Base-by-base conservation (phyloP, 352 stramenopile genomes). In the Phytopythium montanum region DNA sequence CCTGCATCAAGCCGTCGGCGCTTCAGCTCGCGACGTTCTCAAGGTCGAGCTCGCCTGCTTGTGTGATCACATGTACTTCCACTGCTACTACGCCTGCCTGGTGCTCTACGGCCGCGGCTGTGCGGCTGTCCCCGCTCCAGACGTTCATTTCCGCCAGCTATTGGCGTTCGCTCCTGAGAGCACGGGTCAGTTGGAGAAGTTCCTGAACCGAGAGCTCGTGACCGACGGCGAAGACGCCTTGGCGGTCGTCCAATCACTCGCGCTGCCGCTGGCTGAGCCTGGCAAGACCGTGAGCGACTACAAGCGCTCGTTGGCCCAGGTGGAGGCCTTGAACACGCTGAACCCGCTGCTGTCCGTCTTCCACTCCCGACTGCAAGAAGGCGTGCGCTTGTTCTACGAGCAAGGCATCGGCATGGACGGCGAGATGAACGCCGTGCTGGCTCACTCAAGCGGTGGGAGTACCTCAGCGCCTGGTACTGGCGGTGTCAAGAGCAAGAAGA, bases 21-120 rank as follows among this genome's bases (percentile, higher is more conserved):
- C 74, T 36, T 75, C 73, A 21, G 70, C 69, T 18, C 72, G 81
- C n/a, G 77, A 88, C 54, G 69, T 85, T 29, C 57, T 87, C 41
- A 70, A 72, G 13, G 87, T 94, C 28, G 61, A 72, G n/a, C 64
- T 92, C 45, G 76, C 81, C 8, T 90, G 76, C 60, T 57, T 73
- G 10, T 84, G 70, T 25, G 84, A 94, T 45, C 70, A 83, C 34
- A 90, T 94, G 84, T 94, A 92, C 79, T 94, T 92, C 63, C 71
- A 81, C 39, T 76, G 72, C 45, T 90, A 94, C 68, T 89, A 92
- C 56, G 69, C 78, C 33, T 69, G 69, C 19, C 71, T 94, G 21
- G 76, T 87, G n/a, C 62, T 94, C 41, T 90, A 89, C 42, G 81
- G 84, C 42, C 79, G 84, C 34, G 71, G 67, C 1, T 90, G 79